A percentile compares a stretch with the other conserved stretches of the same genome.
phyloP scores from a whole-genome alignment of 1,284 basidiomycete genomes.

The Apiotrichum siamense region DNA sequence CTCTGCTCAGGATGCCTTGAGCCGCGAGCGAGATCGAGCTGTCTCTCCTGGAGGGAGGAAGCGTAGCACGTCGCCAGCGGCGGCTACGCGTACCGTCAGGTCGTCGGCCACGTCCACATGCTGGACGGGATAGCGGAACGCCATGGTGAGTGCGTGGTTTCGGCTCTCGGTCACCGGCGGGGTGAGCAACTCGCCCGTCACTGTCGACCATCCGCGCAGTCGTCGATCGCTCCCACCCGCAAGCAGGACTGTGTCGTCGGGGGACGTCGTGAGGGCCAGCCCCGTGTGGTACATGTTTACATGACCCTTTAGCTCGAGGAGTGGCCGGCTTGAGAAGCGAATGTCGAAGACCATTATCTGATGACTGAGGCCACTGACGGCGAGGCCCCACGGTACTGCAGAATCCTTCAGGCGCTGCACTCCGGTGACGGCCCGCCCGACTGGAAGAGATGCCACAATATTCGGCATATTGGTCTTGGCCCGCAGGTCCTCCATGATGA shows the following conservation, averaged over 20 bases:
- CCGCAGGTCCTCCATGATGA: slow-evolving; percentile 30
- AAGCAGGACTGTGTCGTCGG: slow-evolving; percentile 30
- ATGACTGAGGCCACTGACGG: slow-evolving; percentile 31
- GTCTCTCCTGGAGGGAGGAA: not conserved
- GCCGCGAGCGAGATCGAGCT: too few relatives aligned
- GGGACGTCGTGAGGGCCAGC: slow-evolving; percentile 30
- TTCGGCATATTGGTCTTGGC: not conserved
- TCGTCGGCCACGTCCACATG: slow-evolving; percentile 15
- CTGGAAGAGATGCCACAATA: slow-evolving; percentile 12
- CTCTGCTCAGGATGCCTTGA: not conserved
- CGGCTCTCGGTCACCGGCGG: not conserved
- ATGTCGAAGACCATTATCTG: slow-evolving; percentile 38
- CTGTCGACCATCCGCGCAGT: slow-evolving; percentile 30
- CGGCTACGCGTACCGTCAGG: slow-evolving; percentile 8
- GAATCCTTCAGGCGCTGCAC: slow-evolving; percentile 34
- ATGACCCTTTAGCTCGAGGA: slow-evolving; percentile 28
- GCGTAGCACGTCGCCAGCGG: slow-evolving; percentile 7
- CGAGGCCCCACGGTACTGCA: slow-evolving; percentile 39
- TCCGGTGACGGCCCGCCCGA: slow-evolving; percentile 31
- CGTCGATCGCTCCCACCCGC: slow-evolving; percentile 33
- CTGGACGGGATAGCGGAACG: slow-evolving; percentile 4
- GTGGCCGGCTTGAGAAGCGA: slow-evolving; percentile 24
- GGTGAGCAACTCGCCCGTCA: slow-evolving; percentile 21
- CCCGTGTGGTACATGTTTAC: slow-evolving; percentile 27
- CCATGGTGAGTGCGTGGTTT: not conserved